These are phyloP conservation scores for Cyclostephanos tholiformis DNA, from an alignment of 108 stramenopile species.

Conservation along the genomic window DNA sequence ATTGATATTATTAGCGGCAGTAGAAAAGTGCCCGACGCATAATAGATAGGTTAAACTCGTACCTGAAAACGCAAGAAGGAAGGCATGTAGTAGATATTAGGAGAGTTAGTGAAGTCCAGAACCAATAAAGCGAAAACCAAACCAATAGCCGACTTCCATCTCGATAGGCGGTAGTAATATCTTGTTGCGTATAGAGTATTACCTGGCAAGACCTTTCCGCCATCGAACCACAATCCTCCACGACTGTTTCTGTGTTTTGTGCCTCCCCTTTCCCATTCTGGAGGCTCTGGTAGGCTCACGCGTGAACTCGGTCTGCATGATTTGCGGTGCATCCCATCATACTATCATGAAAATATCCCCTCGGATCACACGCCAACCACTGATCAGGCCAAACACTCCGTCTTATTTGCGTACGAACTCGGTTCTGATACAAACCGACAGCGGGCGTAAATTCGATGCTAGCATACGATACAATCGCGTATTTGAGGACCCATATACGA, in stretches of 20 bases:
- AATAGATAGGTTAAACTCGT: too few species aligned
- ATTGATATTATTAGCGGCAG: too few species aligned
- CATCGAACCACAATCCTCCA: too few species aligned
- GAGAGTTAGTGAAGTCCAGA: too few species aligned
- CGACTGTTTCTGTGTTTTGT: background rate
- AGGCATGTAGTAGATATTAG: too few species aligned
- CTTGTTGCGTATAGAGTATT: too few species aligned
- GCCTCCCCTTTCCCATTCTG: background rate
- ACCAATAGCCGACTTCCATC: too few species aligned
- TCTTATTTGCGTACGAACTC: background rate
- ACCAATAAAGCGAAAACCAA: too few species aligned
- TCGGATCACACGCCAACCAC: background rate
- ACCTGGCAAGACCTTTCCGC: too few species aligned
- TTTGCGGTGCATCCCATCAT: background rate
- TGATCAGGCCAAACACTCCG: background rate
- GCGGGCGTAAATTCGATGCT: background rate
- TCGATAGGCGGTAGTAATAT: too few species aligned
- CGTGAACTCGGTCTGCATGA: background rate
- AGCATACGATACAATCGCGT: background rate
- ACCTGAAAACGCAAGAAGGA: too few species aligned
- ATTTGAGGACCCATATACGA: background rate
- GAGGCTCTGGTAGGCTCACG: background rate
- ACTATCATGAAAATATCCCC: background rate
- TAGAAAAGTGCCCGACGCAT: too few species aligned
- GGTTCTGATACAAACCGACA: background rate